Conservation (phyloP, 164 flowering plant species). For the Macadamia tetraphylla region DNA sequence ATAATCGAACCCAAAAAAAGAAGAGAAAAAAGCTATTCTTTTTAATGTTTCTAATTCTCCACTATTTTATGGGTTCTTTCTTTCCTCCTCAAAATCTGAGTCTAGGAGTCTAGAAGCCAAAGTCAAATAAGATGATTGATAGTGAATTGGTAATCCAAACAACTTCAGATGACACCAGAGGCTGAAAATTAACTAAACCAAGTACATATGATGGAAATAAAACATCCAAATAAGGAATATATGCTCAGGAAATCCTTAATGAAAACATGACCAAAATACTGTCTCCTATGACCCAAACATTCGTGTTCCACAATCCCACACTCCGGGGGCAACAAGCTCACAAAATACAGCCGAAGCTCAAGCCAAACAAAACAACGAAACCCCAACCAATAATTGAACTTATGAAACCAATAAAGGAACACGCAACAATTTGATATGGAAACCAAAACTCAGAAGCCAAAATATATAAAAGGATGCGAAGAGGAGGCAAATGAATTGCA, state of each 20-base stretch:
- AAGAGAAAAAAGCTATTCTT: too few species aligned
- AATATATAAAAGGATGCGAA: neutral
- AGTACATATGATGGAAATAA: too few species aligned
- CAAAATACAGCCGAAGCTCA: neutral
- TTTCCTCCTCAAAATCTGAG: too few species aligned
- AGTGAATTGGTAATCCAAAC: neutral
- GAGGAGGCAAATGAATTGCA: slow-evolving; percentile 5
- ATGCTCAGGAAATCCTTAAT: too few species aligned
- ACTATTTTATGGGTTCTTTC: neutral
- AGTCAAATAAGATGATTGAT: too few species aligned
- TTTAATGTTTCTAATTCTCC: too few species aligned
- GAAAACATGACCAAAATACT: neutral
- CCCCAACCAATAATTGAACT: neutral
- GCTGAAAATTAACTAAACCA: neutral
- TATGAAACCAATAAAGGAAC: neutral
- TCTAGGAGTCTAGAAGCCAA: neutral
- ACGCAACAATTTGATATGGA: neutral
- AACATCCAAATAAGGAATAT: too few species aligned
- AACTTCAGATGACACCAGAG: neutral
- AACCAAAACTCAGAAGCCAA: neutral
- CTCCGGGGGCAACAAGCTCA: neutral
- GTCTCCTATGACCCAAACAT: neutral
- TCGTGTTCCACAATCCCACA: too few species aligned
- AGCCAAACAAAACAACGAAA: neutral
- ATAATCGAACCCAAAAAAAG: neutral